A percentile compares a stretch with the other conserved stretches of the same genome.
These are phyloP conservation scores for Fusarium buharicum DNA, from an alignment of 2,329 filamentous ascomycete genomes.

Conservation along the genomic window DNA sequence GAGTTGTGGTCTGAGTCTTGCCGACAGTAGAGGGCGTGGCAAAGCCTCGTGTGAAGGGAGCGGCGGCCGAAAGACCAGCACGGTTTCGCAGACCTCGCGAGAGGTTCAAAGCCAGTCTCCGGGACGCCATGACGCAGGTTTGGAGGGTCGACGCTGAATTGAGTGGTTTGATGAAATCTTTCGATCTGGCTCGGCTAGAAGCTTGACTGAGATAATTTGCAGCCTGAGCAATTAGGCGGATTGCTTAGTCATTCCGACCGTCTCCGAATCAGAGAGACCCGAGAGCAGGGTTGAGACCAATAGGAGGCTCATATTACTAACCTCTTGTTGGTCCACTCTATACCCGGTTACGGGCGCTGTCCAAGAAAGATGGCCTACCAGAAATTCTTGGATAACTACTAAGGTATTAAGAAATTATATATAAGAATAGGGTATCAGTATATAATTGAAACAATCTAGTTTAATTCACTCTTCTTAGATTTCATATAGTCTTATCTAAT, in stretches of 20 bases:
- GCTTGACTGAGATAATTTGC: slow-evolving; percentile 58
- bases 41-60: slow-evolving; percentile 84
- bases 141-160: slow-evolving; percentile 60
- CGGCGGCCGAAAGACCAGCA: slow-evolving; percentile 81
- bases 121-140: slow-evolving; percentile 84
- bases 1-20: slow-evolving; percentile 95
- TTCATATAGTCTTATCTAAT: too few relatives aligned
- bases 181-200: slow-evolving; percentile 57
- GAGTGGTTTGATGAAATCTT: slow-evolving; percentile 68
- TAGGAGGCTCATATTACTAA: slow-evolving; percentile 51
- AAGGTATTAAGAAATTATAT: too few relatives aligned
- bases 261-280: slow-evolving; percentile 52
- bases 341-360: slow-evolving; percentile 21
- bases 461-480: too few relatives aligned
- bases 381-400: too few relatives aligned
- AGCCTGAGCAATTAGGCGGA: slow-evolving; percentile 56
- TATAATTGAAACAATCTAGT: too few relatives aligned
- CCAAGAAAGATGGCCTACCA: too few relatives aligned
- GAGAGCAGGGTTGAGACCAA: slow-evolving; percentile 46
- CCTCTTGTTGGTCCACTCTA: slow-evolving; percentile 20
- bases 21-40: slow-evolving; percentile 83
- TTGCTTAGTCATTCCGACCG: slow-evolving; percentile 55
- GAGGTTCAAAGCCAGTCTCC: slow-evolving; percentile 96
- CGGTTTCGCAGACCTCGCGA: slow-evolving; percentile 89
- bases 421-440: too few relatives aligned